phyloP scores from a whole-genome alignment of 164 flowering plant genomes.

The Umbilicus rupestris region DNA sequence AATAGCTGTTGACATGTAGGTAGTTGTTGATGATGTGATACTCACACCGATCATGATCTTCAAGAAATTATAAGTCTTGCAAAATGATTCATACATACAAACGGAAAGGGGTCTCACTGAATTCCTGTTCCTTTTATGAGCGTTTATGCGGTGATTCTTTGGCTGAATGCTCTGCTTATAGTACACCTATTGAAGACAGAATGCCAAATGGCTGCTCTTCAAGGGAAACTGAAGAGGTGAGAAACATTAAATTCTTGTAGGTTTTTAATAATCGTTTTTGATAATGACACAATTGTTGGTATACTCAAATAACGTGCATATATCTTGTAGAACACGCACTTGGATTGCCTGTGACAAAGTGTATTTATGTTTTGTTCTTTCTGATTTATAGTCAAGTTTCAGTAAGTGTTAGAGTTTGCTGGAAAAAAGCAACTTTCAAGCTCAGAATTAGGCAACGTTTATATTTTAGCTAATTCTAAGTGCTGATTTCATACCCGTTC shows the following conservation, averaged over 20 bases:
- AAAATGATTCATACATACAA: conserved; percentile 3
- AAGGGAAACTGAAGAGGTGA: background rate
- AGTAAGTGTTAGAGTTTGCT: too few relatives aligned
- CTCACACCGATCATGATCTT: background rate
- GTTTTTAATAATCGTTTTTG: background rate
- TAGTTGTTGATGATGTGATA: background rate
- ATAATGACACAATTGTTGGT: background rate
- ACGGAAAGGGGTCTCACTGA: background rate
- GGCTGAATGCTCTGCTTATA: background rate
- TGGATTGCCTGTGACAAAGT: background rate
- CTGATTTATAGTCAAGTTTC: background rate
- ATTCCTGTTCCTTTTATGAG: background rate
- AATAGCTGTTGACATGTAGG: background rate
- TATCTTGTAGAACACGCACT: background rate
- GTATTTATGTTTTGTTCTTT: background rate
- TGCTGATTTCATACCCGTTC: too few relatives aligned
- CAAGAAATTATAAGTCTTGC: background rate
- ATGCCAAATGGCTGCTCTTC: conserved; percentile 1
- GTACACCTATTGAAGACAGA: background rate
- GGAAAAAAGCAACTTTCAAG: too few relatives aligned
- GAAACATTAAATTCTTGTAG: background rate
- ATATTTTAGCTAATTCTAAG: too few relatives aligned
- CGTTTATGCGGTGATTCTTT: background rate
- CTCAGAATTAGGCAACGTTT: too few relatives aligned
- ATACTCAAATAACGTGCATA: background rate